Conservation (phyloP, 345 rosid genomes). For the Orychophragmus violaceus region DNA sequence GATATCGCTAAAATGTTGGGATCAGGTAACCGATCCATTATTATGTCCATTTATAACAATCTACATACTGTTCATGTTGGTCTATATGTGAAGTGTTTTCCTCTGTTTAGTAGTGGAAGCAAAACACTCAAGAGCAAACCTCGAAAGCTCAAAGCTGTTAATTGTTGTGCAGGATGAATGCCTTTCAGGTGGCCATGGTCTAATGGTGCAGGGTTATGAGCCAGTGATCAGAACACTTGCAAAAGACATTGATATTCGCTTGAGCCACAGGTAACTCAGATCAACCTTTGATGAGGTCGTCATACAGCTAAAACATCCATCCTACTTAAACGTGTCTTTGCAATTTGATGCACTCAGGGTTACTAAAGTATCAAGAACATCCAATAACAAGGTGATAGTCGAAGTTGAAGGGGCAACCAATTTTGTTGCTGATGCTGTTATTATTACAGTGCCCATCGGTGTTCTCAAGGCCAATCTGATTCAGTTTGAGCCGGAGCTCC, state of each 20-base stretch:
- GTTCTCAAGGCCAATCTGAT: constrained; percentile 77
- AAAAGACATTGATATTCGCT: constrained; percentile 59
- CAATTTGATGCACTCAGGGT: constrained; percentile 40
- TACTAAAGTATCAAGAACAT: constrained; percentile 40
- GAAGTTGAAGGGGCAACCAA: constrained; percentile 48
- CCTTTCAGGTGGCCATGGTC: constrained; percentile 91
- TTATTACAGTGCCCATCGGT: constrained; percentile 72
- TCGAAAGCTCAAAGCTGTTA: background rate
- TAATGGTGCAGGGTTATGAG: constrained; percentile 86
- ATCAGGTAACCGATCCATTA: constrained; percentile 51
- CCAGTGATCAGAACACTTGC: constrained; percentile 80
- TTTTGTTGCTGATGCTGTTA: constrained; percentile 71
- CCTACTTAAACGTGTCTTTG: background rate
- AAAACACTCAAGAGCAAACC: background rate
- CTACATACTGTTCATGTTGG: background rate
- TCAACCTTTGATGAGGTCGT: too few species aligned
- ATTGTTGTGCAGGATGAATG: constrained; percentile 61
- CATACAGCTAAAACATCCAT: background rate
- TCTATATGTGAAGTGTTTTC: background rate
- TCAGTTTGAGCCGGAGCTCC: constrained; percentile 74
- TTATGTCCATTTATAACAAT: background rate
- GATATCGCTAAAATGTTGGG: constrained; percentile 85
- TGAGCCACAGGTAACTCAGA: constrained; percentile 73
- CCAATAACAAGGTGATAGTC: constrained; percentile 49
- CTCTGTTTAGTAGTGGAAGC: background rate